phyloP scores from a whole-genome alignment of 2,329 filamentous ascomycete species.

The Atkinsonella texensis region DNA sequence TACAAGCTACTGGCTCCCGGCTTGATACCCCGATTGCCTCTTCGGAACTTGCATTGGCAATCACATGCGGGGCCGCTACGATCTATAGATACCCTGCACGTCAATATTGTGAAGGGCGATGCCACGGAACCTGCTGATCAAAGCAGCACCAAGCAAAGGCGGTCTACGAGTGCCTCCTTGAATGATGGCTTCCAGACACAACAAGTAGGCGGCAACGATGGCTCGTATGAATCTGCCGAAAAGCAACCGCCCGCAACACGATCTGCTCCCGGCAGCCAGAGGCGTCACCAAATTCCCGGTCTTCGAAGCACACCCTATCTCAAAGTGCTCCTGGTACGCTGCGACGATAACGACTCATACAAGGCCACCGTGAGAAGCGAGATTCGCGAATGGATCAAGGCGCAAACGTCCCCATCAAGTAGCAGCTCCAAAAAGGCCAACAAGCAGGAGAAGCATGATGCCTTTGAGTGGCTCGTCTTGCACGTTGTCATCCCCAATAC shows the following conservation, averaged over 20 bases:
- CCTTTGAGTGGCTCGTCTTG: constrained; percentile 88
- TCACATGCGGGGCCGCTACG: constrained; percentile 82
- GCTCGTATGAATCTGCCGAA: constrained; percentile 27
- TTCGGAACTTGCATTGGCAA: constrained; percentile 94
- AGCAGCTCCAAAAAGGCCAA: constrained; percentile 40
- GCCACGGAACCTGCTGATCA: constrained; percentile 30
- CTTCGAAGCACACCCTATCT: constrained; percentile 87
- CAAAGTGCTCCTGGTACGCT: constrained; percentile 78
- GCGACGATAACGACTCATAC: constrained; percentile 93
- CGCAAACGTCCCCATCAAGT: constrained; percentile 49
- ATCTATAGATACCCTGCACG: constrained; percentile 84
- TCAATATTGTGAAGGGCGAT: constrained; percentile 65
- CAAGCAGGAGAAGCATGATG: constrained; percentile 85
- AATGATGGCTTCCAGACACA: constrained; percentile 54
- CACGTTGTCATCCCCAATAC: constrained; percentile 89
- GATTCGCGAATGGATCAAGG: constrained; percentile 84
- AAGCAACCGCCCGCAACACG: constrained; percentile 19
- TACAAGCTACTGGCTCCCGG: constrained; percentile 73
- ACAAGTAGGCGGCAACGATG: constrained; percentile 29
- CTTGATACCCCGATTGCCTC: constrained; percentile 65
- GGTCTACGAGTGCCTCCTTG: constrained; percentile 21
- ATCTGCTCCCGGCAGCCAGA: constrained; percentile 25
- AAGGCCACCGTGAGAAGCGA: constrained; percentile 67
- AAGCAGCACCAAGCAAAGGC: constrained; percentile 18
- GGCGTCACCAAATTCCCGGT: constrained; percentile 90